phyloP scores from a whole-genome alignment of 495 filamentous ascomycete genomes.

The Aspergillus ostianus region DNA sequence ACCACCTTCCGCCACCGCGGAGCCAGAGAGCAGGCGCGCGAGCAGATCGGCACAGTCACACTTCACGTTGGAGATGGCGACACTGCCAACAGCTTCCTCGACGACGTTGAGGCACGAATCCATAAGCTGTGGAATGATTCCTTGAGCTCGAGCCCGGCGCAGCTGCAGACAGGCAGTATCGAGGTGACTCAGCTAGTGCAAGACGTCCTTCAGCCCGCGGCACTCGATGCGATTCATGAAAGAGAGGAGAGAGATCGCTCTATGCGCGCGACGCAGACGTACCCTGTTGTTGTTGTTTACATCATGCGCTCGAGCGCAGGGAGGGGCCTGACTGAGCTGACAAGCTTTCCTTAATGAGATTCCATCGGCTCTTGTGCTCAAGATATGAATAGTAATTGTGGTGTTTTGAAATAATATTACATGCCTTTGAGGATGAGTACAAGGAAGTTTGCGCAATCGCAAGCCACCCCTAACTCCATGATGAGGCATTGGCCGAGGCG shows the following conservation, averaged over 20 bases:
- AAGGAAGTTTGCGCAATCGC: no score
- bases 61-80: conserved; percentile 7
- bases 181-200: conserved; percentile 8
- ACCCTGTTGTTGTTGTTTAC: conserved; percentile 2
- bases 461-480: no score
- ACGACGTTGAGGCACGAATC: conserved; percentile 2
- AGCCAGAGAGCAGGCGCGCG: conserved; percentile 6
- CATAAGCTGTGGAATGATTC: not conserved
- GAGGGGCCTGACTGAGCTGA: not conserved
- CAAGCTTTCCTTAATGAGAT: not conserved
- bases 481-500: no score
- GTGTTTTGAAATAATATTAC: conserved; percentile 1
- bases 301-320: conserved; percentile 1
- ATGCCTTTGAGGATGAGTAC: no score
- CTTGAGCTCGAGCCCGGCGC: not conserved
- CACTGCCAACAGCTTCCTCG: conserved; percentile 1
- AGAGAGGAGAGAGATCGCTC: conserved; percentile 6
- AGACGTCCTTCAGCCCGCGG: conserved; percentile 4
- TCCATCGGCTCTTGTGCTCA: not conserved
- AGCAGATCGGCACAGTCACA: conserved; percentile 6
- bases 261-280: conserved; percentile 4
- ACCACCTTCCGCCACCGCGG: conserved; percentile 1
- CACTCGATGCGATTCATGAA: conserved; percentile 6
- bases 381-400: conserved; percentile 1
- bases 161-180: not conserved